Percentiles rank a stretch among this genome's conserved stretches.
These are phyloP conservation scores for Pseudogymnoascus verrucosus DNA, from an alignment of 2,329 filamentous ascomycete species.

Conservation along the genomic window DNA sequence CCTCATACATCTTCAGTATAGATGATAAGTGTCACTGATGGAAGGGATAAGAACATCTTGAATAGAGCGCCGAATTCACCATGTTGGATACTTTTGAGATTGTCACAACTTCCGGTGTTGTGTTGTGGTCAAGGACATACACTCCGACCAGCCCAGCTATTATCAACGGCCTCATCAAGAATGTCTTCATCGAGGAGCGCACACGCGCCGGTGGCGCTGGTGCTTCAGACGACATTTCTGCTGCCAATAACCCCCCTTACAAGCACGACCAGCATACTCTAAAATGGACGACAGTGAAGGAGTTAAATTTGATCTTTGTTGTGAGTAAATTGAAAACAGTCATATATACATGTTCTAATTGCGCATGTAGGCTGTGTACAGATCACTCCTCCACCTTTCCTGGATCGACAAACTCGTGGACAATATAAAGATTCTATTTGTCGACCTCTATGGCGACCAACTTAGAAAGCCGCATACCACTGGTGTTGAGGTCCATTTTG, in stretches of 20 bases:
- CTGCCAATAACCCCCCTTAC: slow-evolving; percentile 64
- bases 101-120: slow-evolving; percentile 88
- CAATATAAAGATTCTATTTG: slow-evolving; percentile 86
- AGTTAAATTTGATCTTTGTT: slow-evolving; percentile 91
- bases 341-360: not conserved
- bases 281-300: slow-evolving; percentile 89
- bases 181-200: slow-evolving; percentile 97
- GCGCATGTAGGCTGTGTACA: slow-evolving; percentile 73
- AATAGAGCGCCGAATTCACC: slow-evolving; percentile 12
- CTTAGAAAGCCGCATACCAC: slow-evolving; percentile 74
- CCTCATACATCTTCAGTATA: not conserved
- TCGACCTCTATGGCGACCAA: slow-evolving; percentile 82
- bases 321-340: slow-evolving; percentile 40
- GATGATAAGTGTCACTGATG: slow-evolving; percentile 7
- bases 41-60: slow-evolving; percentile 7
- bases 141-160: slow-evolving; percentile 70
- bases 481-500: slow-evolving; percentile 75
- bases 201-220: slow-evolving; percentile 45
- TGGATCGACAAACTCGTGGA: slow-evolving; percentile 97
- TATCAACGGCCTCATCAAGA: slow-evolving; percentile 89
- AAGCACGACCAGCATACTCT: slow-evolving; percentile 89
- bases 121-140: slow-evolving; percentile 90
- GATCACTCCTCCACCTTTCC: slow-evolving; percentile 85
- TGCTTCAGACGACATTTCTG: slow-evolving; percentile 52
- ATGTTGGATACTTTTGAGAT: slow-evolving; percentile 99